Percentiles rank a stretch among this genome's conserved stretches.
Conservation (phyloP, 257 asterid genomes). For the Primulina eburnea region DNA sequence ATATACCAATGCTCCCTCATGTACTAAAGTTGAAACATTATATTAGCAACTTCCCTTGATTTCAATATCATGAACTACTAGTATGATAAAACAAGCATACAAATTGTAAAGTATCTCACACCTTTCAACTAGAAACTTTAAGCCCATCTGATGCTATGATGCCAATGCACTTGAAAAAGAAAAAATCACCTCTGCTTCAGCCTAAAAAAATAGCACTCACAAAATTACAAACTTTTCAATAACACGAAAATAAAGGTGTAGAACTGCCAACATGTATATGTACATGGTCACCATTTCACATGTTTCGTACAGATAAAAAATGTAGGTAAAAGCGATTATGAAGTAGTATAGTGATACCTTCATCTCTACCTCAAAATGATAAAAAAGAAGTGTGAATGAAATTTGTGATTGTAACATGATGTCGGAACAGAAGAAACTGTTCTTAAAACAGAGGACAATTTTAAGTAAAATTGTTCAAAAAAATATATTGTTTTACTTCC, state of each 20-base stretch:
- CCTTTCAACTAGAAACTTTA: constrained; percentile 95
- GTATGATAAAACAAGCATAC: background rate
- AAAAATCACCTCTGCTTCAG: constrained; percentile 94
- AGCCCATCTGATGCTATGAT: constrained; percentile 93
- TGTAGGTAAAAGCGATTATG: background rate
- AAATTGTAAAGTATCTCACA: constrained; percentile 21
- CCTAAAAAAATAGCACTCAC: constrained; percentile 41
- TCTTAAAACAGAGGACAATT: background rate
- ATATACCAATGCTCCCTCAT: background rate
- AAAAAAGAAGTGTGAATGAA: background rate
- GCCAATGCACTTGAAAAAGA: constrained; percentile 97
- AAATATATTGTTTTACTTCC: background rate
- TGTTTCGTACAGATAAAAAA: too few relatives aligned
- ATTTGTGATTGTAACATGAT: background rate
- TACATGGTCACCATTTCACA: background rate
- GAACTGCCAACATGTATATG: background rate
- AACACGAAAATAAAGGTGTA: background rate
- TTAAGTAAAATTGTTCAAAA: background rate
- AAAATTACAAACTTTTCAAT: constrained; percentile 1
- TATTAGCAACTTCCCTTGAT: background rate
- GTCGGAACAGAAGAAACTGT: background rate
- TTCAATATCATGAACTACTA: constrained; percentile 4
- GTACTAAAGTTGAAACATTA: background rate
- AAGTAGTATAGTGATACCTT: background rate
- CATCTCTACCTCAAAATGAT: background rate